A percentile compares a stretch with the other conserved stretches of the same genome.
Conservation (phyloP, 2,329 filamentous ascomycete genomes). For the Cladosporium velox region DNA sequence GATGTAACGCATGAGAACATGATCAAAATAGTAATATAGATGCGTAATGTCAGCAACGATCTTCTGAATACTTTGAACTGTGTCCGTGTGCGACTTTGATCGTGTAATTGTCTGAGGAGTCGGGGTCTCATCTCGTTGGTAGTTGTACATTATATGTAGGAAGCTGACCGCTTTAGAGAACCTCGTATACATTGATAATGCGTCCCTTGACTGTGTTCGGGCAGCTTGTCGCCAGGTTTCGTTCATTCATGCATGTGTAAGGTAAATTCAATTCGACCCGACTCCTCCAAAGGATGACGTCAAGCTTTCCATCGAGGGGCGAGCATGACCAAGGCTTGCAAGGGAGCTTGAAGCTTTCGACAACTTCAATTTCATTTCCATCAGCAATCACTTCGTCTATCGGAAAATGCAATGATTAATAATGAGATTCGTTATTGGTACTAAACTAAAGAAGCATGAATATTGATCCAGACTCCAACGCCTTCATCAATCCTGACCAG, state of each 20-base stretch:
- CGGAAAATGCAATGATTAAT: neutral
- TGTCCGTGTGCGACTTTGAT: neutral
- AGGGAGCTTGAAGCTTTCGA: neutral
- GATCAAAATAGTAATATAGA: neutral
- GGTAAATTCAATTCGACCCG: too few species aligned
- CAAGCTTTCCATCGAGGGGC: neutral
- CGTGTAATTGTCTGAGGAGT: neutral
- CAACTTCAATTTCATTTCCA: neutral
- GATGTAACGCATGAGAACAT: neutral
- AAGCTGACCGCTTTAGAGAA: too few species aligned
- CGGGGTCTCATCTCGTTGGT: neutral
- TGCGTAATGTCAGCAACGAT: conserved; percentile 7
- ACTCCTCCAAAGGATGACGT: neutral
- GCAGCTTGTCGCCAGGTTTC: neutral
- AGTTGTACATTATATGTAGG: neutral
- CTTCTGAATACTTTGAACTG: neutral
- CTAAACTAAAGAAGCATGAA: neutral
- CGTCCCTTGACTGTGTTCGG: too few species aligned
- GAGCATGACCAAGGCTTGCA: too few species aligned
- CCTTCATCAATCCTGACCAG: neutral
- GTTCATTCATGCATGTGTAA: too few species aligned
- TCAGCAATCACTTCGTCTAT: neutral
- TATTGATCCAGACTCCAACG: neutral
- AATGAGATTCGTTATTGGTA: neutral
- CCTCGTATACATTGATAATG: too few species aligned